These are phyloP conservation scores for Goffeauzyma gilvescens DNA, from an alignment of 768 basidiomycete genomes.

Conservation along the genomic window DNA sequence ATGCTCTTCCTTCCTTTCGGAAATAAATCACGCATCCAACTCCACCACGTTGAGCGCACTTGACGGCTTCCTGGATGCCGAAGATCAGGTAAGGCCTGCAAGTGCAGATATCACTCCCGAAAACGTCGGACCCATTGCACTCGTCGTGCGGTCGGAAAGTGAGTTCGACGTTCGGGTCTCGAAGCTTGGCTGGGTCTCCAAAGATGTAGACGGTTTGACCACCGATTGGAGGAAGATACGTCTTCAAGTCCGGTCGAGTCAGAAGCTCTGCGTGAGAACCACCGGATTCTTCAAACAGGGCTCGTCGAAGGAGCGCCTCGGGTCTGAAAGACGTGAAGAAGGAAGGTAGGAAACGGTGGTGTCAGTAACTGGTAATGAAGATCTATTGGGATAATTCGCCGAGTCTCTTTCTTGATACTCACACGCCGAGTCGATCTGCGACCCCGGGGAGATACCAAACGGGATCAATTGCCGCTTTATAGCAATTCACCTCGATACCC, in stretches of 20 bases:
- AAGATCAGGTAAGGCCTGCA: constrained; percentile 58
- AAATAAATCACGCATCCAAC: constrained; percentile 89
- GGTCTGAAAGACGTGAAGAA: too few relatives aligned
- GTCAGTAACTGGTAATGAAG: background rate
- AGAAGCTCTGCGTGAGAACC: constrained; percentile 59
- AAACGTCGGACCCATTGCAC: constrained; percentile 92
- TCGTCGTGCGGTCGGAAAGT: constrained; percentile 51
- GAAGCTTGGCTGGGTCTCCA: constrained; percentile 56
- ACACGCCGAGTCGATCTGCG: constrained; percentile 86
- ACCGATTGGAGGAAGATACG: constrained; percentile 89
- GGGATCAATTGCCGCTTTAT: constrained; percentile 87
- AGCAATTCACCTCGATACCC: constrained; percentile 63
- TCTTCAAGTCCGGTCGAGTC: constrained; percentile 83
- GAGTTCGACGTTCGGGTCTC: constrained; percentile 25
- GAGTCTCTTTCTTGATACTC: constrained; percentile 33
- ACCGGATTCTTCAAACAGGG: constrained; percentile 51
- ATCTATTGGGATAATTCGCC: background rate
- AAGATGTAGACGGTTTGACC: constrained; percentile 76
- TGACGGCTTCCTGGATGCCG: constrained; percentile 83
- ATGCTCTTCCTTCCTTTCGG: constrained; percentile 58
- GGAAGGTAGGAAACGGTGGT: too few relatives aligned
- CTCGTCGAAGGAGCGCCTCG: constrained; percentile 66
- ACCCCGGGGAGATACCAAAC: constrained; percentile 92
- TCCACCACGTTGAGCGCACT: constrained; percentile 61
- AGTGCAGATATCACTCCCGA: constrained; percentile 45